Conservation (phyloP, 805 yeast genomes). For the Metschnikowia sp. region DNA sequence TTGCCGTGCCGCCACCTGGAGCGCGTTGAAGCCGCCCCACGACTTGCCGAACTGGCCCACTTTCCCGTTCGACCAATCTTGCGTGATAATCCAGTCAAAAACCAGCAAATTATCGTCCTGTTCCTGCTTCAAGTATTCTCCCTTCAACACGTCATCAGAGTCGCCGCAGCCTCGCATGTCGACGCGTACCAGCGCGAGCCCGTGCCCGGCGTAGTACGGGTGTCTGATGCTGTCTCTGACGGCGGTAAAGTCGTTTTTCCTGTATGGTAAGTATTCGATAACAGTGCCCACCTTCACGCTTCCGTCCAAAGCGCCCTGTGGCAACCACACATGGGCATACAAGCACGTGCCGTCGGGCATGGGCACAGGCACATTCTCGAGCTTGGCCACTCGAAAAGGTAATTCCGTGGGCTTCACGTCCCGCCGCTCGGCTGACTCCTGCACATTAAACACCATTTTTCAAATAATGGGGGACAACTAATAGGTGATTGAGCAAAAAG, state of each 20-base stretch:
- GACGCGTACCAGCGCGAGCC: conserved; percentile 42
- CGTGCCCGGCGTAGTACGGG: conserved; percentile 46
- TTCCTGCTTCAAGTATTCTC: conserved; percentile 42
- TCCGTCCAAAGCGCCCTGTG: conserved; percentile 25
- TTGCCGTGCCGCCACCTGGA: conserved; percentile 5
- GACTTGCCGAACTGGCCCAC: conserved; percentile 6
- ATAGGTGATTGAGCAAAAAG: too few species aligned
- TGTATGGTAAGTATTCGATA: conserved; percentile 44
- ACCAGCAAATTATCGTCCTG: conserved; percentile 21
- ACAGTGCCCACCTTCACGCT: conserved; percentile 33
- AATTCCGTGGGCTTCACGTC: background rate
- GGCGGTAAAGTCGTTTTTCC: conserved; percentile 44
- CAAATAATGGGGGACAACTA: too few species aligned
- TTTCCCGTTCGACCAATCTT: conserved; percentile 1
- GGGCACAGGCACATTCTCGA: conserved; percentile 22
- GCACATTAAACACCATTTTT: conserved; percentile 2
- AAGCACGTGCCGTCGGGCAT: conserved; percentile 37
- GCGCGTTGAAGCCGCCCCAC: conserved; percentile 7
- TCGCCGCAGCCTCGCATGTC: conserved; percentile 47
- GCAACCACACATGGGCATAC: conserved; percentile 45
- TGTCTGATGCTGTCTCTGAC: conserved; percentile 45
- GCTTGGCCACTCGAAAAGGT: conserved; percentile 2
- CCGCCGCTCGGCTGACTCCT: conserved; percentile 1
- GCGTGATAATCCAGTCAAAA: conserved; percentile 4
- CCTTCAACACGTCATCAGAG: conserved; percentile 39